Base-by-base conservation (phyloP, 1,139 yeast genomes). In the Geotrichum aggregatum region DNA sequence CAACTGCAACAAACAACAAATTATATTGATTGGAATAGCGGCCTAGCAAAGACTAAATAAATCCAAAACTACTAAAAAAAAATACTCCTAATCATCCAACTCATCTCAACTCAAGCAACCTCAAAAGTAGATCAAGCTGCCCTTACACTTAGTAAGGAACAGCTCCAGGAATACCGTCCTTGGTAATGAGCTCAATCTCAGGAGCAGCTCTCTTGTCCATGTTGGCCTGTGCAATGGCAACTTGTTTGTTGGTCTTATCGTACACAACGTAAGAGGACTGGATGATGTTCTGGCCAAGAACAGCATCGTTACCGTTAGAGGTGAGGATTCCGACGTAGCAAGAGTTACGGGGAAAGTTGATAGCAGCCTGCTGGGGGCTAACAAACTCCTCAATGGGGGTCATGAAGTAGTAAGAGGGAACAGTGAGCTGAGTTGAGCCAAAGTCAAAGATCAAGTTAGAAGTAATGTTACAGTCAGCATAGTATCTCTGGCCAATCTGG, bases 181-280 rank as follows among this genome's bases (percentile, higher is more conserved):
- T 59, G 35, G 52, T 55, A 41, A 70, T 68, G 16, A 69, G 62
- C 58, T 66, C 65, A 47, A 69, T 59, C 26, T 61, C 54, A 3
- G 67, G 58, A 22, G 57, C 40, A 22, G 60, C 63, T n/a, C 33
- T 35, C 11, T 56, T 54, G 52, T 57, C 54, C 35, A 61, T 58
- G 48, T 66, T 68, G 14, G 72, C 76, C 58, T 74, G 82, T 3
- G 81, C 84, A 49, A 80, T 56, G 3, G 80, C 77, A 41, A 80
- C 72, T 55, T 76, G 74, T 50, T 66, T 69, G 62, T 73, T 76
- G 22, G 77, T 79, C 56, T 79, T 68, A 62, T 80, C 82, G 61
- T 74, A 79, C 7, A 80, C 84, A 30, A 76, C 68, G 63, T 80
- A 80, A 54, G 79, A 77, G 54, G 72, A 72, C 52, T 83, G 71